These are phyloP conservation scores for Logfia minima DNA, from an alignment of 129 eudicot genomes.

Conservation along the genomic window DNA sequence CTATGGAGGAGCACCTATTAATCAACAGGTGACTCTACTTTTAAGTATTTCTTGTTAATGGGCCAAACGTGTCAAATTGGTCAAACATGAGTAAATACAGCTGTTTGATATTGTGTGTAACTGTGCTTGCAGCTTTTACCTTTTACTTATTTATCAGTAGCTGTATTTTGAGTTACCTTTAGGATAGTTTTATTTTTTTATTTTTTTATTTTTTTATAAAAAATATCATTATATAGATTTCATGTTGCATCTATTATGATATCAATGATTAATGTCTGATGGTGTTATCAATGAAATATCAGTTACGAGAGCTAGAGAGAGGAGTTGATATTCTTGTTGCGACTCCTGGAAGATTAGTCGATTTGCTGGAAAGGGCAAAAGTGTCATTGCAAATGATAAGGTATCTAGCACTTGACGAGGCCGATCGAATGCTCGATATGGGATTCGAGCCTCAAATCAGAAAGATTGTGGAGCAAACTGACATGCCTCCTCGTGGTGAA, in stretches of 20 bases:
- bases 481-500: constrained; percentile 54
- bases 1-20: constrained; percentile 81
- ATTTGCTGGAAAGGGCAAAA: constrained; percentile 50
- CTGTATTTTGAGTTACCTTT: background rate
- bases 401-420: constrained; percentile 60
- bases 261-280: constrained; percentile 2
- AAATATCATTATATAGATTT: background rate
- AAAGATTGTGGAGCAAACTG: constrained; percentile 54
- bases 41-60: background rate
- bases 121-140: background rate
- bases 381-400: constrained; percentile 47
- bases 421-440: constrained; percentile 66
- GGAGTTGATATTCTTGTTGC: constrained; percentile 71
- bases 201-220: no score
- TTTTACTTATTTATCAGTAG: background rate
- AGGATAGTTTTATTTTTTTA: background rate
- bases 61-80: background rate
- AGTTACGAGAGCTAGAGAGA: constrained; percentile 39
- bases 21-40: constrained; percentile 52
- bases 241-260: background rate
- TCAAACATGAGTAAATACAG: background rate
- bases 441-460: constrained; percentile 62
- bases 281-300: constrained; percentile 10
- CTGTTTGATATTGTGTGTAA: background rate
- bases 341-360: constrained; percentile 60